Evolutionary conservation across 2,329 filamentous ascomycete genomes (phyloP).

Genomic region (Pseudonectria buxi): DNA sequence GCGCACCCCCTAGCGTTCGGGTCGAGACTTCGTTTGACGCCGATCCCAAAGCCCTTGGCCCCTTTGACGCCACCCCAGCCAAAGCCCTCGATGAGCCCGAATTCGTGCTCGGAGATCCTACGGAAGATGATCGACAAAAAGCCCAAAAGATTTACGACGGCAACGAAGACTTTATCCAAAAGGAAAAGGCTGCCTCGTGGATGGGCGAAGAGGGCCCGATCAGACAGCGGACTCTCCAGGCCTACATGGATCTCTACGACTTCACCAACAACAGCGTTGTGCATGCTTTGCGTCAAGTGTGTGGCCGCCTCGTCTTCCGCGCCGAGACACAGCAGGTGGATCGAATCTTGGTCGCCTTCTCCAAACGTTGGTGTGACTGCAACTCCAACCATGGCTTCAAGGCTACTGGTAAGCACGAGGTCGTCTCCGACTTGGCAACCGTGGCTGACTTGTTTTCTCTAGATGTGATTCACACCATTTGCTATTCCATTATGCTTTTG

Average conservation of each 20-base stretch:
- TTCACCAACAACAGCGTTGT: constrained; percentile 78
- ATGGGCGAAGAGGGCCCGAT: constrained; percentile 68
- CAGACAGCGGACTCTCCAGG: constrained; percentile 53
- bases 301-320: constrained; percentile 71
- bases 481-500: constrained; percentile 88
- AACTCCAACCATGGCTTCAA: constrained; percentile 94
- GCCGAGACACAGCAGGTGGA: constrained; percentile 97
- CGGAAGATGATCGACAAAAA: constrained; percentile 66
- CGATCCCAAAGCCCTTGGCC: constrained; percentile 28
- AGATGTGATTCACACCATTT: constrained; percentile 96
- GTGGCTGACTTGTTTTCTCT: constrained; percentile 23
- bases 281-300: constrained; percentile 70
- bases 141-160: constrained; percentile 81
- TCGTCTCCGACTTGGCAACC: neutral
- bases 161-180: constrained; percentile 71
- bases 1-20: constrained; percentile 37
- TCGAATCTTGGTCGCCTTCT: constrained; percentile 83
- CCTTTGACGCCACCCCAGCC: constrained; percentile 26
- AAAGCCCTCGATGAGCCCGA: constrained; percentile 52
- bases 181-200: constrained; percentile 77
- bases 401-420: constrained; percentile 64
- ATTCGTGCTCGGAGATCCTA: constrained; percentile 51
- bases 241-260: constrained; percentile 91
- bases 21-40: constrained; percentile 34
- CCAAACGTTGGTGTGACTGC: constrained; percentile 85